Conservation (phyloP, 1,284 basidiomycete genomes). For the Cryptococcus sp. region DNA sequence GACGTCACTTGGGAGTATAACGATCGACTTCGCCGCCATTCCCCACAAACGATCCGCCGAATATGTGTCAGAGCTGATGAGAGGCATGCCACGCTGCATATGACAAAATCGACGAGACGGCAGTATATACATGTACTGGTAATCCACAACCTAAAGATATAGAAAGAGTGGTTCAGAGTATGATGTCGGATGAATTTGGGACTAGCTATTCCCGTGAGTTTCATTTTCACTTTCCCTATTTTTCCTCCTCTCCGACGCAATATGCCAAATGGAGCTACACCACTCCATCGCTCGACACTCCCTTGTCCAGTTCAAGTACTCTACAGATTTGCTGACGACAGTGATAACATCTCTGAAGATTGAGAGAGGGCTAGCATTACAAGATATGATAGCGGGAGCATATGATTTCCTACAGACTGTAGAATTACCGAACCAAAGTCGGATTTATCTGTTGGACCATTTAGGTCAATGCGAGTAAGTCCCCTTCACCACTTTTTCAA, state of each 20-base stretch:
- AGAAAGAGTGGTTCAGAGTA: conserved; percentile 85
- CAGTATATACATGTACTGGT: conserved; percentile 95
- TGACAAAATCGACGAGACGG: conserved; percentile 77
- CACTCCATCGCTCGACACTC: no score
- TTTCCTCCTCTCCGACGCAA: background rate
- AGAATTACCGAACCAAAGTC: conserved; percentile 77
- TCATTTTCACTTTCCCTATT: background rate
- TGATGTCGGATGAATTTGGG: conserved; percentile 95
- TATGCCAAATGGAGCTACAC: no score
- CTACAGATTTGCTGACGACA: conserved; percentile 44
- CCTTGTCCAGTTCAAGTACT: no score
- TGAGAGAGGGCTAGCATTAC: conserved; percentile 87
- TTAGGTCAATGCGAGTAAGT: conserved; percentile 83
- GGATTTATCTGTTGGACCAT: conserved; percentile 87
- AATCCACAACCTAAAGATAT: conserved; percentile 93
- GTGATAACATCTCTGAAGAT: conserved; percentile 84
- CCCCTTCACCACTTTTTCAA: background rate
- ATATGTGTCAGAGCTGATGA: no score
- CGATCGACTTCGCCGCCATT: no score
- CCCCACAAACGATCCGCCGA: no score
- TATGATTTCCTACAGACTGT: conserved; percentile 86
- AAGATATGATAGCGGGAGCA: conserved; percentile 89
- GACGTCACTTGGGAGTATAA: no score
- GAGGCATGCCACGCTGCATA: conserved; percentile 94
- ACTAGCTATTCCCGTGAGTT: conserved; percentile 80